Base-by-base conservation (phyloP, 2,329 filamentous ascomycete genomes). In the Aspergillus japonicus region DNA sequence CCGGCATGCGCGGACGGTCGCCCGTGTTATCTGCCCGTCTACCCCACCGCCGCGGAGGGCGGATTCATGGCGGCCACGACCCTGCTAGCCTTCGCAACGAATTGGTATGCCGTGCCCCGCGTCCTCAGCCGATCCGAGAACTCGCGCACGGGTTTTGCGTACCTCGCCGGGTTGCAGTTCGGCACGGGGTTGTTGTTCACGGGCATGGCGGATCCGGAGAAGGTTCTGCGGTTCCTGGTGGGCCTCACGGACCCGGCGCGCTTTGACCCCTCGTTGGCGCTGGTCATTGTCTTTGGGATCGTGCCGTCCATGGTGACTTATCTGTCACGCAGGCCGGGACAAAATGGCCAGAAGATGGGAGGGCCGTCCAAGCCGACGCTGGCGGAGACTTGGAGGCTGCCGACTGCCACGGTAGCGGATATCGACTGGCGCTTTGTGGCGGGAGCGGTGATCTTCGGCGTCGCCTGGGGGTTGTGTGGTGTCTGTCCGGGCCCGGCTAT, bases 401-500 rank as follows among this genome's bases (percentile, higher is more conserved):
- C 80, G 5, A 79, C 75, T 0, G 76, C 77, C 21, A 81, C 76
- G 0, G 67, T 80, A 14, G 73, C 73, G 19, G 81, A 83, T 63
- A 78, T 81, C 12, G 79, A 83, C 65, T 77, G 72, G 72, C 77
- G 73, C 44, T 82, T 84, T 64, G 63, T 84, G 12, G 66, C 73
- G 2, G 82, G 82, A 2, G 77, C 80, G 3, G 73, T 71, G 21
- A 72, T 74, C 1, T 85, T 84, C 68, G 82, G 82, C 0, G 54
- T 83, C 26, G 81, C 78, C 0, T 85, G 82, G 82, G 82, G 82
- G 0, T 63, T 82, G 60, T 73, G 71, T 12, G 82, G 82, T 1
- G 77, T 80, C 1, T 84, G 82, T 68, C 82, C 82, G 11, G 82
- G 82, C 0, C 81, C 82, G 8, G 81, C 79, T 0, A 69, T 82